Evolutionary conservation across 371 early-diverging fungal genomes (phyloP).

Genomic region (Gilbertella persicaria): DNA sequence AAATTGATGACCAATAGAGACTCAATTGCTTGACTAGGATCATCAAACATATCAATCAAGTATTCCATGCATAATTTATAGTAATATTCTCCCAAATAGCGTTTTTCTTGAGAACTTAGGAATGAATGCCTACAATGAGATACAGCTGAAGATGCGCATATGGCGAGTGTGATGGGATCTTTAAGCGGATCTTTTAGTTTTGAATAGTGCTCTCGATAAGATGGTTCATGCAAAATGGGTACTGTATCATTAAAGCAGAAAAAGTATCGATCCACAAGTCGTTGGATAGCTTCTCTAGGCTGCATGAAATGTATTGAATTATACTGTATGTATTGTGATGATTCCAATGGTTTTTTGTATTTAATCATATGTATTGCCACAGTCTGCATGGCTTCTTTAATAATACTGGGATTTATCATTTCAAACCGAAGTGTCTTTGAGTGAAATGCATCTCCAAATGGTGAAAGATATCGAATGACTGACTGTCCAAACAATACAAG

Average conservation of each 20-base stretch:
- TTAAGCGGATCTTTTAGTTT: too few species aligned
- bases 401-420: conserved; percentile 6
- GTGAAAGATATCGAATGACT: conserved; percentile 20
- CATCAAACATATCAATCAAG: conserved; percentile 9
- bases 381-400: conserved; percentile 6
- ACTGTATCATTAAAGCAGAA: too few species aligned
- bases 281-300: too few species aligned
- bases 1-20: conserved; percentile 1
- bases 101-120: not conserved
- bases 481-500: conserved; percentile 12
- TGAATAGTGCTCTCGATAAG: too few species aligned
- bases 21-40: conserved; percentile 1
- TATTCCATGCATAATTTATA: conserved; percentile 3
- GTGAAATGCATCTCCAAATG: conserved; percentile 17
- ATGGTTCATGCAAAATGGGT: too few species aligned
- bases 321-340: too few species aligned
- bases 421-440: conserved; percentile 10
- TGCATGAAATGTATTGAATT: too few species aligned
- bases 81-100: conserved; percentile 3
- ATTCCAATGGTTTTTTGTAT: not conserved
- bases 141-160: too few species aligned
- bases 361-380: not conserved
- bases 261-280: too few species aligned
- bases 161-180: too few species aligned
- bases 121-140: too few species aligned